Evolutionary conservation across 768 basidiomycete genomes (phyloP), one percentile per base, ranked within the genome.

Genomic region (Podaxis sp.): DNA sequence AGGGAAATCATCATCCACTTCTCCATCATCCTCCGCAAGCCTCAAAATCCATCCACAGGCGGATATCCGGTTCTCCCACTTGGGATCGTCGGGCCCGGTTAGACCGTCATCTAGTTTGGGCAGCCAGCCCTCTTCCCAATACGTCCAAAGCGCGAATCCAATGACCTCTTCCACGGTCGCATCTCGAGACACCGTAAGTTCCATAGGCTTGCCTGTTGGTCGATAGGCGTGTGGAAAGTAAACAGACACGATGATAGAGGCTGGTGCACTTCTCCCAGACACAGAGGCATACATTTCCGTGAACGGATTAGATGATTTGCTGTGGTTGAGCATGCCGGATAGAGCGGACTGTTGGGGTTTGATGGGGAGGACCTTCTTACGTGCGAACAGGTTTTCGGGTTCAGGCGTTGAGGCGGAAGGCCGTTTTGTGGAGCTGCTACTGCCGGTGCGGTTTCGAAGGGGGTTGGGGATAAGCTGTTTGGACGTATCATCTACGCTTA

Each of bases 1-100:
- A 23, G 96, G 97, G 69, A 95, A 98, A 75, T 99, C 97, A 71
- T 98, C 97, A 70, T 99, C 97, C 0, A 98, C 93, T 72, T 98
- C 96, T 14, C 97, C 97, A 71, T 98, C 95, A 48, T 95, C 92
- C 67, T 99, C 97, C 1, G 94, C 91, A 57, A 98, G 94, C 61
- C 93, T 79, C 74, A 99, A 71, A 40, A 93, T 88, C 96, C 97
- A 99, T 1, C 93, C 94, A 3, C 91, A 79, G 0, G 92, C 90
- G 48, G 86, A 89, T 51, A 93, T 76, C 64, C 75, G 78, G 1
- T 78, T 78, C 16, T 77, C 75, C 73, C 83, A 78, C 66, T 81
- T 85, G 36, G 83, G 80, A 63, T 91, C 88, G 27, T 85, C 82
- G 62, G 85, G 84, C 3, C 79, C 82, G 37, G 70, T 76, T 54